A percentile compares a stretch with the other conserved stretches of the same genome.
Conservation (phyloP, 1,284 basidiomycete genomes). For the Exsudoporus floridanus region DNA sequence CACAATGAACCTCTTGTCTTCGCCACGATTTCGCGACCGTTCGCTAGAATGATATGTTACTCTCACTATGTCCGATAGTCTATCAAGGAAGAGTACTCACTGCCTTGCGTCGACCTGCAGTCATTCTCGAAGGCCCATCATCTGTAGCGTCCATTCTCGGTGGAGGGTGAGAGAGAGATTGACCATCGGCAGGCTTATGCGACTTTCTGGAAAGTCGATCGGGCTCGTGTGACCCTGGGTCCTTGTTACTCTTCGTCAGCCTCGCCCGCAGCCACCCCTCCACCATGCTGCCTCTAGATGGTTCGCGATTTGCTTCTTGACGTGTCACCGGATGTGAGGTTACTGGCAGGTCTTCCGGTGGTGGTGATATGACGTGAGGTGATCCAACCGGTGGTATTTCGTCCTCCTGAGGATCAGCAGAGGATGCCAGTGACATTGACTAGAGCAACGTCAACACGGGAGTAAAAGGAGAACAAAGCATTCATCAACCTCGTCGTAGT, state of each 20-base stretch:
- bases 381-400: no score
- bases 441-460: neutral
- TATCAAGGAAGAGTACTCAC: neutral
- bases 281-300: no score
- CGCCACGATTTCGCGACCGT: no score
- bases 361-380: no score
- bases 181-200: neutral
- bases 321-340: no score
- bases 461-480: neutral
- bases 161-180: neutral
- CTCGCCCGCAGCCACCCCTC: no score
- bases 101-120: neutral
- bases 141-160: neutral
- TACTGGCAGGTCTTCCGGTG: no score
- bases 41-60: neutral
- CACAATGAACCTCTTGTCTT: neutral
- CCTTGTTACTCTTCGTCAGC: no score
- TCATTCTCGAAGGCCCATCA: neutral
- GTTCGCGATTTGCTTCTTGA: no score
- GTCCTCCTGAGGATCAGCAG: no score
- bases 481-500: neutral
- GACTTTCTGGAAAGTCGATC: no score
- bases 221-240: no score
- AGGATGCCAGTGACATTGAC: neutral
- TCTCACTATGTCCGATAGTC: neutral